A percentile compares a stretch with the other conserved stretches of the same genome.
These are phyloP conservation scores for Chlamydomonas urium DNA, from an alignment of 139 green algal genomes.

Conservation along the genomic window DNA sequence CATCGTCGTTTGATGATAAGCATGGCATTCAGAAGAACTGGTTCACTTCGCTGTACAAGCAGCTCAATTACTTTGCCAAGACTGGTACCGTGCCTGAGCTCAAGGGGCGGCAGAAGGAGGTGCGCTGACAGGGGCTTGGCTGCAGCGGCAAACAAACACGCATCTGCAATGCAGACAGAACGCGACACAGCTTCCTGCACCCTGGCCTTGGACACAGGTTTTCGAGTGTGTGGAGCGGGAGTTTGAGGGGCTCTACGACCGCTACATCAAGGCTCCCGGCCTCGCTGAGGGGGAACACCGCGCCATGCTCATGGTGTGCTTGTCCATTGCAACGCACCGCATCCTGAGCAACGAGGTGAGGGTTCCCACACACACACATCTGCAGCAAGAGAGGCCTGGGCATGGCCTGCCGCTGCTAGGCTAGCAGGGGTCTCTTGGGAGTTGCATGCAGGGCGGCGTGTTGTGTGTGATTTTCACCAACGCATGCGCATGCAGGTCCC, in stretches of 20 bases:
- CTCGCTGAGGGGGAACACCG: conserved; percentile 11
- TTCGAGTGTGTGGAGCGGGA: conserved; percentile 25
- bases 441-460: neutral
- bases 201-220: no score
- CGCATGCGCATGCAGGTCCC: conserved; percentile 1
- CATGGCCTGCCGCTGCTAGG: no score
- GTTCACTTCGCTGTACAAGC: conserved; percentile 36
- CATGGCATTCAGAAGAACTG: conserved; percentile 23
- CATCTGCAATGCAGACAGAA: no score
- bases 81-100: conserved; percentile 13
- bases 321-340: conserved; percentile 34
- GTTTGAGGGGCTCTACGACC: conserved; percentile 25
- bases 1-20: conserved; percentile 16
- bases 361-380: no score
- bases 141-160: no score
- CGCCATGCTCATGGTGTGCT: conserved; percentile 32
- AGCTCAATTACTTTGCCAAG: conserved; percentile 32
- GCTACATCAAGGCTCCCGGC: conserved; percentile 3
- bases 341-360: conserved; percentile 33
- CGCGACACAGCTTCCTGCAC: no score
- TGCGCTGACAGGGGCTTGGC: no score
- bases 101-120: conserved; percentile 19
- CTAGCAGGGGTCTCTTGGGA: no score
- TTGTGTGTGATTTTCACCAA: neutral
- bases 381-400: neutral